phyloP scores from a whole-genome alignment of 371 early-diverging fungal species.

The Mortierella sp. region DNA sequence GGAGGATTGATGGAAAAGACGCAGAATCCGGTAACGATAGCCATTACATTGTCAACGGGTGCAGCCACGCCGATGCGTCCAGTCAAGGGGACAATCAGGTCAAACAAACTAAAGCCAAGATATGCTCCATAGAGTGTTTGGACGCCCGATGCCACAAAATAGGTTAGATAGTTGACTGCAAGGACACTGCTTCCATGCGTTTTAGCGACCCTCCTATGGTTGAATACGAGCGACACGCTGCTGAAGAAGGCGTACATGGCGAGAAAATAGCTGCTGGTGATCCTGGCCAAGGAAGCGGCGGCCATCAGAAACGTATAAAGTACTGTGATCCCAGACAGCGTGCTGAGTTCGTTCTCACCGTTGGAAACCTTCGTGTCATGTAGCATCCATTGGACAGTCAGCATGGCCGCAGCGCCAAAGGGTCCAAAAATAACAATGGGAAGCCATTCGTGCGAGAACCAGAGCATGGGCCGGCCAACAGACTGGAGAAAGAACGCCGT shows the following conservation, averaged over 20 bases:
- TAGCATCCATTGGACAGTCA: constrained; percentile 63
- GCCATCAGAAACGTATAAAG: constrained; percentile 25
- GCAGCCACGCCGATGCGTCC: constrained; percentile 81
- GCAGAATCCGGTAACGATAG: constrained; percentile 70
- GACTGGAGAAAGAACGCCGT: constrained; percentile 59
- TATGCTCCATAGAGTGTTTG: constrained; percentile 63
- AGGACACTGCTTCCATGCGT: neutral
- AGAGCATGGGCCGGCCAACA: constrained; percentile 70
- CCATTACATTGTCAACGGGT: constrained; percentile 78
- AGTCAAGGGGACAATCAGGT: constrained; percentile 81
- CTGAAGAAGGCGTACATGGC: constrained; percentile 35
- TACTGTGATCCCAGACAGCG: constrained; percentile 31
- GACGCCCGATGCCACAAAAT: constrained; percentile 59
- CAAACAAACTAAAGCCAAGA: constrained; percentile 65
- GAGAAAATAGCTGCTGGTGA: constrained; percentile 45
- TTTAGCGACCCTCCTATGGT: constrained; percentile 2
- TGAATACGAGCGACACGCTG: constrained; percentile 34
- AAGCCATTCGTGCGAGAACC: constrained; percentile 77
- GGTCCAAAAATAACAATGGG: constrained; percentile 70
- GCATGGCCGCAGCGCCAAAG: constrained; percentile 59
- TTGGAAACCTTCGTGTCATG: constrained; percentile 22
- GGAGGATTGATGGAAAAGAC: constrained; percentile 63
- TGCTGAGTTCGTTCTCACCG: constrained; percentile 37
- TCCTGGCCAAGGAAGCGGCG: neutral
- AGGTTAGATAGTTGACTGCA: constrained; percentile 50